phyloP scores from a whole-genome alignment of 2,329 filamentous ascomycete species.

The Fusarium albidum region DNA sequence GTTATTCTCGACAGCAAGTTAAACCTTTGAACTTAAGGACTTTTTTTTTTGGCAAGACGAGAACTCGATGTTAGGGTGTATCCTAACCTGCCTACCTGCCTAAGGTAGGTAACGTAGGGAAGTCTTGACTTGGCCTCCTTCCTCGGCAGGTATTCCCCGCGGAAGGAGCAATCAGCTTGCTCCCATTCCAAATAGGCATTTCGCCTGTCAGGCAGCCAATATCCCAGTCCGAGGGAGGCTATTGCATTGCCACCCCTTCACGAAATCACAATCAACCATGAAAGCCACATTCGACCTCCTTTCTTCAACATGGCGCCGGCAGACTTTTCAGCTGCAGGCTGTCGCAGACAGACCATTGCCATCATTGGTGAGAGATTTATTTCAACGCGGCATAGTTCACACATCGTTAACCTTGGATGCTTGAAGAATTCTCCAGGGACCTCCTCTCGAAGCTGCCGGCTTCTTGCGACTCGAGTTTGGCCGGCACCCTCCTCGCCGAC shows the following conservation, averaged over 20 bases:
- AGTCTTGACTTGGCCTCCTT: no score
- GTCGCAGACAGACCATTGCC: conserved; percentile 35
- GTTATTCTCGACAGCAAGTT: background rate
- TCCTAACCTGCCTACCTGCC: no score
- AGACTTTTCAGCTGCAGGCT: conserved; percentile 20
- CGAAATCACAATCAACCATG: background rate
- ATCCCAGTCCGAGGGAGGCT: background rate
- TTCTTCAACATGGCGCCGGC: conserved; percentile 31
- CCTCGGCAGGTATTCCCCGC: no score
- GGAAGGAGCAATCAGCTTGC: no score
- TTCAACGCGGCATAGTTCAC: background rate
- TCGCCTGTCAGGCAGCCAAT: no score
- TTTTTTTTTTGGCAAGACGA: no score
- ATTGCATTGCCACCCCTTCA: background rate
- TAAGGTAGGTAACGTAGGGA: no score
- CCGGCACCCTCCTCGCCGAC: conserved; percentile 50
- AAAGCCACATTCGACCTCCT: background rate
- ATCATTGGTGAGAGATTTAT: conserved; percentile 38
- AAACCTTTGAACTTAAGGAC: background rate
- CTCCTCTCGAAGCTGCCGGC: conserved; percentile 37
- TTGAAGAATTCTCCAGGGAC: conserved; percentile 40
- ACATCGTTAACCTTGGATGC: background rate
- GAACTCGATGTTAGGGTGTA: no score
- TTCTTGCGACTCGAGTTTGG: conserved; percentile 44
- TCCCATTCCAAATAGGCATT: no score